Conservation (phyloP, 73 alveolate genomes). For the Paramecium tetraurelia region DNA sequence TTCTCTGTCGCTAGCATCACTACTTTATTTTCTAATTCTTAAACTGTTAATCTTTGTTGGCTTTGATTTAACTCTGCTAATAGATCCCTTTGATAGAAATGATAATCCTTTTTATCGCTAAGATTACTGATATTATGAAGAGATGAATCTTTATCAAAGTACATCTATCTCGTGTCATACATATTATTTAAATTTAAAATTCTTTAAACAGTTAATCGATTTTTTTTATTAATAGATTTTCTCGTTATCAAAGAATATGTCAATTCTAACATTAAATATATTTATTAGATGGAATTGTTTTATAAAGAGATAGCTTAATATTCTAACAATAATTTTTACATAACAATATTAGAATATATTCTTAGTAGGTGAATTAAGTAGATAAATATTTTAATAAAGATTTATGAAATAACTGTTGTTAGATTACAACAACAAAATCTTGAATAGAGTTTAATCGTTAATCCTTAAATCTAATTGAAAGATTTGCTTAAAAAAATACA, state of each 20-base stretch:
- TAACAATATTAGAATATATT: background rate
- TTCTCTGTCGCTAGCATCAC: slow-evolving; percentile 45
- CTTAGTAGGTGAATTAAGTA: background rate
- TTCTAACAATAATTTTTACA: background rate
- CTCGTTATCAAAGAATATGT: background rate
- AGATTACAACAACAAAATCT: background rate
- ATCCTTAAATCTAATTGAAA: background rate
- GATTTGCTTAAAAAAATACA: background rate
- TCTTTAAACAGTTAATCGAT: background rate
- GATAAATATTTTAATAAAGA: background rate
- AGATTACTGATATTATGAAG: background rate
- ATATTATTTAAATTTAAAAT: background rate
- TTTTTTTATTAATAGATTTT: background rate
- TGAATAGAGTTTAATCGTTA: background rate
- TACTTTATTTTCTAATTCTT: slow-evolving; percentile 41
- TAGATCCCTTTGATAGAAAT: background rate
- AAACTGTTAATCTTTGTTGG: background rate
- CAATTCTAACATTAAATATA: background rate
- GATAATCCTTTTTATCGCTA: slow-evolving; percentile 19
- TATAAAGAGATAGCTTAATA: background rate
- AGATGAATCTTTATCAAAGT: background rate
- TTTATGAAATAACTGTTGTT: background rate
- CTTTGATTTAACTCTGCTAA: slow-evolving; percentile 11
- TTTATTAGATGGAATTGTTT: too few relatives aligned
- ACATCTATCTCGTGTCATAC: background rate